Evolutionary conservation across 2,329 filamentous ascomycete genomes (phyloP), one percentile per base, ranked within the genome.

Genomic region (Aspergillus brasiliensis): DNA sequence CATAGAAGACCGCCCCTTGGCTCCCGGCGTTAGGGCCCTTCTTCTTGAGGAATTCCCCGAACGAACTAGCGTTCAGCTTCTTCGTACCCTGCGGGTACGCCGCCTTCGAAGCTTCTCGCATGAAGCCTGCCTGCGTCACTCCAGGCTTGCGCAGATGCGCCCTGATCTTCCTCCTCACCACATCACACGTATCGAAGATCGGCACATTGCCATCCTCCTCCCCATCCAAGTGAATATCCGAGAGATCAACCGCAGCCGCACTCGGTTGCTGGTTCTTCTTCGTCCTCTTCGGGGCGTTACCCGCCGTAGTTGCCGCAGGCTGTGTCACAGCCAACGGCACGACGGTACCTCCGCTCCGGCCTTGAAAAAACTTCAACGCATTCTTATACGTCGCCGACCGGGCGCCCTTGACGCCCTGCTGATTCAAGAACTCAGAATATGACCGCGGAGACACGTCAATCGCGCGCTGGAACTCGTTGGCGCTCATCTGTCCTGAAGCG

Each of bases 181-280:
- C 83, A 63, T 87, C 81, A 71, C 84, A 87, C 5, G 81, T 83
- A 62, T 87, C 84, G 67, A 76, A 87, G 31, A 88, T 73, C 1
- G 74, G 71, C 6, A 87, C 83, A 0, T 59, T 66, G 34, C 78
- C 75, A 0, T 71, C 67, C 0, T 78, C 78, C 69, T 88, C 84
- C 11, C 81, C 80, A 0, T 75, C 72, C 0, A 87, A 75, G 8
- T 69, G 53, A 27, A 86, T 70, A 15, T 63, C 72, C 34, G 75
- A 72, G 19, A 84, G 73, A 63, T 83, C 78, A 31, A 65, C 31
- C 11, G 31, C 31, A 65, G 23, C 78, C 73, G 40, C 71, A 62
- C 19, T 38, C 52, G 6, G 38, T 49, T 3, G 38, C 8, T 5
- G 51, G 13, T 8, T 44, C 25, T 44, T 55, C 52, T 28, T 55